Base-by-base conservation (phyloP, 2,329 filamentous ascomycete genomes). In the Paraconiothyrium brasiliense region DNA sequence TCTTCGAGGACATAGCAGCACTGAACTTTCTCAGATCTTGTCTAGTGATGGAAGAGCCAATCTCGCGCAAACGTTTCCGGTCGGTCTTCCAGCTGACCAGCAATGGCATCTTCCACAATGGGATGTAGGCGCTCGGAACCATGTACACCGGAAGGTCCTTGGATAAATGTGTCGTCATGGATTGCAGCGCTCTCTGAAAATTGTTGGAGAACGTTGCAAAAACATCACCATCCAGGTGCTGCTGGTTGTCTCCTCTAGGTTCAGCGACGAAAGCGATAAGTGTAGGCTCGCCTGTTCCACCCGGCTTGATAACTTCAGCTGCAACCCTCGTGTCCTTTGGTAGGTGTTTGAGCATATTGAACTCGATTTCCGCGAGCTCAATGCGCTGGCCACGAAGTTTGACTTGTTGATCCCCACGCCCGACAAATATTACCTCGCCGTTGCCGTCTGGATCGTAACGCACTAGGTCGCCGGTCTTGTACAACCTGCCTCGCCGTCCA, bases 391-490 rank as follows among this genome's bases (percentile, higher is more conserved):
- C 77, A 10, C 75, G 81, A 30, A 83, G 75, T 54, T 79, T 78
- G 60, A 79, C 75, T 67, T 78, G 76, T 57, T 77, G 76, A 51
- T 79, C 77, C 32, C 74, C 72, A 2, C 77, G 73, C 22, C 77
- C 76, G 10, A 77, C 73, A 48, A 78, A 78, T 16, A 76, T 72
- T 35, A 76, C 68, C 51, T 75, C 74, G 20, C 77, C 77, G 34
- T 73, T 63, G 9, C 72, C 70, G 37, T 78, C 76, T 0, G 84
- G 74, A 3, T 87, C 85, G 59, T 97, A 86, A 2, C 69, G 67
- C 1, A 75, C 69, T 3, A 78, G 62, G 59, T 77, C 74, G n/a
- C 75, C 75, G 9, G 72, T 74, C 62, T 73, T 75, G 61, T 72
- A 78, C 20, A 75, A 64, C 11, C 70, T 64, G 8, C 92, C 93